These are phyloP conservation scores for Vicia villosa DNA, from an alignment of 306 rosid species.

Conservation along the genomic window DNA sequence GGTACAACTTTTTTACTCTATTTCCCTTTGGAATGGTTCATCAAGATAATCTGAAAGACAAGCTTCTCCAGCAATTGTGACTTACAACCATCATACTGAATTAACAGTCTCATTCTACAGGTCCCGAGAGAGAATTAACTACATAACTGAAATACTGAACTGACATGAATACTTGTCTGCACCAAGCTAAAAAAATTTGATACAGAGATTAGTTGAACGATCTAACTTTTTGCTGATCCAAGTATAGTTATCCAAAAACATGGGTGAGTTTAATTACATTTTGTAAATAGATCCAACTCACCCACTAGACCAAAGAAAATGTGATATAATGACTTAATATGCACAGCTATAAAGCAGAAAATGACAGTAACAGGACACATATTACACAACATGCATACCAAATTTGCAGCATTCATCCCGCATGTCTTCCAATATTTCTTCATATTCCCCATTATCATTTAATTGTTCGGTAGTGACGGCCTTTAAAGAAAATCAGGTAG, in stretches of 20 bases:
- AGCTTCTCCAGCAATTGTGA: not conserved
- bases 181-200: conserved; percentile 1
- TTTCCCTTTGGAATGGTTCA: not conserved
- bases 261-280: not conserved
- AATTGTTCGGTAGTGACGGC: conserved; percentile 66
- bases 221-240: not conserved
- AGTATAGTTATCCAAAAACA: not conserved
- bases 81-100: not conserved
- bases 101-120: not conserved
- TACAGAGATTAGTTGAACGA: not conserved
- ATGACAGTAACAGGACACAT: not conserved
- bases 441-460: conserved; percentile 56
- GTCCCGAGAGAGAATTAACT: not conserved
- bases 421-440: conserved; percentile 83
- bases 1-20: not conserved
- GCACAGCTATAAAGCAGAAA: conserved; percentile 11
- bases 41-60: not conserved
- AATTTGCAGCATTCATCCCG: conserved; percentile 81
- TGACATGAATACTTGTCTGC: not conserved
- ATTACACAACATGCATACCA: conserved; percentile 49
- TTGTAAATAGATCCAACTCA: not conserved
- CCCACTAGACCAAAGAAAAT: conserved; percentile 6
- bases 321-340: not conserved
- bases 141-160: not conserved
- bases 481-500: conserved; percentile 42